Evolutionary conservation across 176 grass and related monocot species (phyloP), one percentile per base, ranked within the genome.

Genomic region (Aegilops umbellulata): DNA sequence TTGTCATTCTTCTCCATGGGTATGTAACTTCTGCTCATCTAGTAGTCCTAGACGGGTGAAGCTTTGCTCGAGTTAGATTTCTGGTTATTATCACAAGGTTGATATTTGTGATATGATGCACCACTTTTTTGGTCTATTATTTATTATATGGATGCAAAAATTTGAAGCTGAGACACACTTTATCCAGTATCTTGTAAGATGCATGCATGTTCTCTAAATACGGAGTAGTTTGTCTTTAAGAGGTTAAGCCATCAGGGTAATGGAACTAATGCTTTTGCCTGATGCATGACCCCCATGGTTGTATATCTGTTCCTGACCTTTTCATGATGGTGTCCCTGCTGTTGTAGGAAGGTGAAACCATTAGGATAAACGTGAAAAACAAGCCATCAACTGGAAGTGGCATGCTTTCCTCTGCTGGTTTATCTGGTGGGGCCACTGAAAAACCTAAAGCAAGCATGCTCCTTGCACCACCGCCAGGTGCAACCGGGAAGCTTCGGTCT

Each of bases 261-360:
- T 63, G 16, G 26, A 7, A 42, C 22, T 68, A 51, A 46, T 16
- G 78, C 35, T 87, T 72, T 26, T 66, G 22, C 65, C 82, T 82
- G 72, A 44, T 32, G 31, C 61, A 39, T 68, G 42, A 27, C 24
- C 46, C 30, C 0, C 38, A 42, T 86, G 75, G 31, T 78, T 66
- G 8, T 49, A 9, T 51, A 20, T 75, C 20, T 86, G 42, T 46
- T 83, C 16, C 47, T 80, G 78, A 82, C 11, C 39, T 72, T 91
- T 87, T 64, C 19, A 74, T 74, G n/a, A 74, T 60, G 29, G n/a
- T 29, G 1, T 27, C 72, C 60, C 20, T 61, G 64, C 29, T 72
- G 53, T 91, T 90, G 78, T 69, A 99, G 97, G 97, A 99, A 90
- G 97, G 97, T 69, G 97, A 99, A 93, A 99, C 97, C 44, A 99